Conservation (phyloP, 2,329 filamentous ascomycete genomes). For the Paracoccidioides lutzii region DNA sequence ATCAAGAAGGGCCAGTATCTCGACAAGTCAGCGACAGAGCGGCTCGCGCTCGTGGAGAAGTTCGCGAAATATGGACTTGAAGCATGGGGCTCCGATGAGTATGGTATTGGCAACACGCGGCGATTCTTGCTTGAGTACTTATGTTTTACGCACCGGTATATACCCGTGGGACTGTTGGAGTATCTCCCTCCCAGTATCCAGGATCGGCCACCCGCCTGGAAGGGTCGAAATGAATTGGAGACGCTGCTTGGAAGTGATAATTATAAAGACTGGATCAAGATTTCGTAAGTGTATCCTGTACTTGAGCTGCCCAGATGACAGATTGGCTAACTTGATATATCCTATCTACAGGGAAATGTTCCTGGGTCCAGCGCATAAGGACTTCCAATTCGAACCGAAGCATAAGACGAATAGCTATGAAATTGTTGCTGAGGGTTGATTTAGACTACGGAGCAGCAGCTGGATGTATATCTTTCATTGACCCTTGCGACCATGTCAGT, state of each 20-base stretch:
- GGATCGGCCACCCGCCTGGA: slow-evolving; percentile 74
- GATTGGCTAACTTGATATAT: neutral
- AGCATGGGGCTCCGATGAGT: slow-evolving; percentile 90
- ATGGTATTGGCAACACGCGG: slow-evolving; percentile 79
- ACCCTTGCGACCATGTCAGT: neutral
- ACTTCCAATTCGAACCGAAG: slow-evolving; percentile 92
- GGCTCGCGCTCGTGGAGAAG: slow-evolving; percentile 72
- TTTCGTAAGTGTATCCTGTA: slow-evolving; percentile 53
- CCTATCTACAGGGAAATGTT: slow-evolving; percentile 74
- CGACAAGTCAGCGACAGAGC: slow-evolving; percentile 83
- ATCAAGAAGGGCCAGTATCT: slow-evolving; percentile 85
- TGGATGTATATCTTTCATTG: neutral
- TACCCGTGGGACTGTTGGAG: slow-evolving; percentile 79
- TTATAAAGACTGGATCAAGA: slow-evolving; percentile 97
- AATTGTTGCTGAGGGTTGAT: slow-evolving; percentile 47
- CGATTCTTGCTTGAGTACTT: slow-evolving; percentile 92
- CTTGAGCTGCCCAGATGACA: slow-evolving; percentile 2
- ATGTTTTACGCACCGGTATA: slow-evolving; percentile 83
- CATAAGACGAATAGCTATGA: slow-evolving; percentile 92
- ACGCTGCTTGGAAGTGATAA: slow-evolving; percentile 82
- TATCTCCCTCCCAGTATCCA: slow-evolving; percentile 78
- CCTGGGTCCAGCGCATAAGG: slow-evolving; percentile 74
- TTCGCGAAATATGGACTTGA: slow-evolving; percentile 85
- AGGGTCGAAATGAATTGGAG: slow-evolving; percentile 79
- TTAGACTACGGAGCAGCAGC: neutral